phyloP scores from a whole-genome alignment of 2,329 filamentous ascomycete genomes.

The Phialocephala sp. region DNA sequence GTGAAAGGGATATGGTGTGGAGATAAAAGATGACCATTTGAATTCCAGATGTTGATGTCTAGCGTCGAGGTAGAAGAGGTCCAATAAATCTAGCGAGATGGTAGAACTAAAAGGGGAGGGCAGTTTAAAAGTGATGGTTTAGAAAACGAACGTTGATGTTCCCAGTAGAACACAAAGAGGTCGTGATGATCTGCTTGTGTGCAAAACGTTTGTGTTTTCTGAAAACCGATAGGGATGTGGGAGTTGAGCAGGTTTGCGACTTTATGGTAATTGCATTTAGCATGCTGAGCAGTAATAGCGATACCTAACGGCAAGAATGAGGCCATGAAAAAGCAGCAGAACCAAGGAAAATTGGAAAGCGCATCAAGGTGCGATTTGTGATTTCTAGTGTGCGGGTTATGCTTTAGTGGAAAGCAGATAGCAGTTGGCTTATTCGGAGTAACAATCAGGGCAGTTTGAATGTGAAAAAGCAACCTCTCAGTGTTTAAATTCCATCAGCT shows the following conservation, averaged over 20 bases:
- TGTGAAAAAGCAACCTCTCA: no score
- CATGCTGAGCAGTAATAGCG: no score
- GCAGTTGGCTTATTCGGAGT: no score
- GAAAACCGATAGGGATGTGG: not conserved
- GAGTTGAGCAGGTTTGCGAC: not conserved
- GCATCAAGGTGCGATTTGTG: no score
- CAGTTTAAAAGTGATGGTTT: not conserved
- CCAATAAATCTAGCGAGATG: not conserved
- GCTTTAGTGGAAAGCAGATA: no score
- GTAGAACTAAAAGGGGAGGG: not conserved
- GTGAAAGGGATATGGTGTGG: not conserved
- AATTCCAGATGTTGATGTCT: not conserved
- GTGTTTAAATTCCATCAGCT: no score
- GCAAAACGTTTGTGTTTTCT: not conserved
- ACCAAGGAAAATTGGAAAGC: no score
- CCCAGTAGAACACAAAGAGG: not conserved
- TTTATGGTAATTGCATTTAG: no score
- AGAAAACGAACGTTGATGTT: not conserved
- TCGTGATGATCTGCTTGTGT: not conserved
- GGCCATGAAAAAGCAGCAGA: no score
- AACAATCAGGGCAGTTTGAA: no score
- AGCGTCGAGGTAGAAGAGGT: not conserved
- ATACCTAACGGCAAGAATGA: no score
- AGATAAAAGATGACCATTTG: not conserved
- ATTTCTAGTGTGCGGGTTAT: no score